Conservation (phyloP, 2,329 filamentous ascomycete species). For the Clarireedia monteithiana region DNA sequence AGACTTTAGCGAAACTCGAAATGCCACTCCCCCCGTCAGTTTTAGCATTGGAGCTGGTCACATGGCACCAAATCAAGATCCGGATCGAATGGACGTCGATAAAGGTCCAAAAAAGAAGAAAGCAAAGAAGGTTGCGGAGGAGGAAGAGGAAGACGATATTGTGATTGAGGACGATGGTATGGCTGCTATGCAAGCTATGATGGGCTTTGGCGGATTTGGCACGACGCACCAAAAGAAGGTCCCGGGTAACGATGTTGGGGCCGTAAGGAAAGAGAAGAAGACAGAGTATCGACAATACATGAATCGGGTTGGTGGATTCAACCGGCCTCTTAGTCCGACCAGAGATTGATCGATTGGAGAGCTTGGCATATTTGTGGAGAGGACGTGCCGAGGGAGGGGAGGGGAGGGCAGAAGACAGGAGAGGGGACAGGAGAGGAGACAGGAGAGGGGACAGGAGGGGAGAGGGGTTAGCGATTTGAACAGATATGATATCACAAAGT, state of each 20-base stretch:
- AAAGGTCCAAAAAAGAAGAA: conserved; percentile 23
- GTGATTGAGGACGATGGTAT: conserved; percentile 57
- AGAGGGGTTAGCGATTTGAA: background rate
- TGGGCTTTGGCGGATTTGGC: conserved; percentile 85
- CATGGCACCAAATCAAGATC: conserved; percentile 16
- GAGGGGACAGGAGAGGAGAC: background rate
- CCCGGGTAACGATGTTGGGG: conserved; percentile 76
- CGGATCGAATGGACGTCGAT: conserved; percentile 29
- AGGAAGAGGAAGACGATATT: conserved; percentile 42
- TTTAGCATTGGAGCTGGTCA: conserved; percentile 23
- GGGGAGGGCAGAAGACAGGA: background rate
- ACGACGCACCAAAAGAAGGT: conserved; percentile 87
- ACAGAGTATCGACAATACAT: conserved; percentile 96
- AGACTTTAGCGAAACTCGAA: conserved; percentile 15
- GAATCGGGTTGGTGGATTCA: conserved; percentile 77
- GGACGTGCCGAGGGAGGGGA: background rate
- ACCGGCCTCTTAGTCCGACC: conserved; percentile 61
- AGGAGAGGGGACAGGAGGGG: background rate
- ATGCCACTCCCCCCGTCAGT: conserved; percentile 24
- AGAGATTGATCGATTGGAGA: conserved; percentile 15
- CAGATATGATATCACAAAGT: too few species aligned
- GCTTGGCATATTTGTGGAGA: background rate
- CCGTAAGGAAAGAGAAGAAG: conserved; percentile 86
- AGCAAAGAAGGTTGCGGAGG: conserved; percentile 8
- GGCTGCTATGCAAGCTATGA: conserved; percentile 70